Evolutionary conservation across 2,329 filamentous ascomycete genomes (phyloP), one percentile per base, ranked within the genome.

Genomic region (Cephalotrichum gorgonifer): DNA sequence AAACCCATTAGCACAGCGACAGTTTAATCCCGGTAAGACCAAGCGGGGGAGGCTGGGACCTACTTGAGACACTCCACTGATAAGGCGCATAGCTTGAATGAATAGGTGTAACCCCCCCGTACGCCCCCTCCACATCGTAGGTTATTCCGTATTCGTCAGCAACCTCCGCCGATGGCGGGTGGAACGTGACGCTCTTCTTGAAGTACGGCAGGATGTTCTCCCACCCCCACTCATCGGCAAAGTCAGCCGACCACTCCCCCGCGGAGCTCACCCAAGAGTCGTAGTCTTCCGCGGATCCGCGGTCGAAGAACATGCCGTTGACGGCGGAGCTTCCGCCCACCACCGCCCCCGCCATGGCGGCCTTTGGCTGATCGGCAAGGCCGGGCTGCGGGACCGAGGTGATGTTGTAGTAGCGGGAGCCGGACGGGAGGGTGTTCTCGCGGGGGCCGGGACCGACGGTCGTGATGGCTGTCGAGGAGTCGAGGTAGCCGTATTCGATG

Each of bases 321-420:
- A 54, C 47, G n/a, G 52, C 45, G 11, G 53, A 45, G 27, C 53
- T 51, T 15, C 52, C 53, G 30, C 53, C 53, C 7, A 55, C 52
- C 17, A 44, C 48, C 31, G 28, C 33, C 12, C 48, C 48, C 4
- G 51, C 44, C 14, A 50, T 47, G 22, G 52, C 44, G 4, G 50
- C 50, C 12, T 48, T 50, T 2, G 50, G 15, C 5, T 57, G 53
- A 45, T 54, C 54, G 44, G 56, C 54, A 11, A 58, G 43, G 12
- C 43, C 45, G 8, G 38, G 15, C 17, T 57, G 57, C 6, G 58
- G 56, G 5, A 54, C 55, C 2, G 58, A 59, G 9, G 52, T 53
- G 45, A 59, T 53, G 53, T 58, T 58, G 51, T 55, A 60, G 57
- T 52, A 51, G 50, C 50, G 58, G 47, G 54, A 57, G 54, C 50